Percentiles rank a stretch among this genome's conserved stretches.
Conservation (phyloP, 805 yeast species). For the Nakazawaea molendinolei region DNA sequence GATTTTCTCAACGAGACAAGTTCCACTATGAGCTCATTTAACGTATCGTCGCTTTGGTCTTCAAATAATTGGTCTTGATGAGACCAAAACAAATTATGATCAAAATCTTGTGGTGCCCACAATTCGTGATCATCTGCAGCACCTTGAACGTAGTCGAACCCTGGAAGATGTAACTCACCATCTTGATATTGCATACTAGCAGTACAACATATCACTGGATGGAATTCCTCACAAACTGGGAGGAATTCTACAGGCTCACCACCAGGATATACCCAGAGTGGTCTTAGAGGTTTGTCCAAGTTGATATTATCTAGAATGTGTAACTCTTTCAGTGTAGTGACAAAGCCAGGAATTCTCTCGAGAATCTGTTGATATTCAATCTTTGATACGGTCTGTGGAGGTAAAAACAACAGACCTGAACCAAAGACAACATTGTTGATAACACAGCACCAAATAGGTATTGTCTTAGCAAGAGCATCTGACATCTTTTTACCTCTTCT, state of each 20-base stretch:
- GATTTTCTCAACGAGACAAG: background rate
- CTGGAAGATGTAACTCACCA: slow-evolving; percentile 40
- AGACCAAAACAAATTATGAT: slow-evolving; percentile 53
- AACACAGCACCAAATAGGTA: slow-evolving; percentile 90
- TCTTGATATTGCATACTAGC: slow-evolving; percentile 59
- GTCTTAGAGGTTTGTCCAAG: slow-evolving; percentile 46
- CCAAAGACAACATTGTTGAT: slow-evolving; percentile 49
- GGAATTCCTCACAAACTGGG: slow-evolving; percentile 23
- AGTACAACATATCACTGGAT: slow-evolving; percentile 48
- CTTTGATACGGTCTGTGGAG: slow-evolving; percentile 45
- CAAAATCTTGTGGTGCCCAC: slow-evolving; percentile 56
- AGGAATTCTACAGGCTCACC: slow-evolving; percentile 28
- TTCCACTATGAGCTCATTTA: too few relatives aligned
- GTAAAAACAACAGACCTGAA: slow-evolving; percentile 31
- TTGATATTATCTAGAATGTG: slow-evolving; percentile 31
- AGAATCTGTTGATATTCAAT: slow-evolving; percentile 52
- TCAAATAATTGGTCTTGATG: slow-evolving; percentile 21
- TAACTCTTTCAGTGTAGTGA: slow-evolving; percentile 32
- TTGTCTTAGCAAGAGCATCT: slow-evolving; percentile 78
- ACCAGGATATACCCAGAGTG: slow-evolving; percentile 67
- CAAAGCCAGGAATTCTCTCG: slow-evolving; percentile 41
- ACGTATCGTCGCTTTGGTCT: background rate
- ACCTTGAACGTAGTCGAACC: slow-evolving; percentile 74
- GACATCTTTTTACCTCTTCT: slow-evolving; percentile 81
- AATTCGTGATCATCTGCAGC: slow-evolving; percentile 93